Conservation (phyloP, 129 eudicot species). For the Kitagawia praeruptora region DNA sequence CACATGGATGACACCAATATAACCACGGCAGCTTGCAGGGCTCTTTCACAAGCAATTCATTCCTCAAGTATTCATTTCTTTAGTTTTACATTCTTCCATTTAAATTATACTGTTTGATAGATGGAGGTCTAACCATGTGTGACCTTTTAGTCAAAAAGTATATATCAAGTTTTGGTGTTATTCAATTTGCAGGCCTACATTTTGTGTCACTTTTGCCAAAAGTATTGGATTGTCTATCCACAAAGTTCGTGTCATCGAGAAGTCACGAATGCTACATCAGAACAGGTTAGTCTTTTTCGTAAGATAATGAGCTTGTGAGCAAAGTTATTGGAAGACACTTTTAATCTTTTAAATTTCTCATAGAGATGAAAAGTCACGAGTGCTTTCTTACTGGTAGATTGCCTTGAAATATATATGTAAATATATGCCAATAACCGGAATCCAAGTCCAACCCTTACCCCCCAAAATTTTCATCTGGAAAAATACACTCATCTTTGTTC, state of each 20-base stretch:
- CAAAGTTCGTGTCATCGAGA: conserved; percentile 57
- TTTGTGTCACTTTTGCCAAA: conserved; percentile 59
- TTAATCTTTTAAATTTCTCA: background rate
- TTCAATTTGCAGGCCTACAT: conserved; percentile 58
- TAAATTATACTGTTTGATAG: background rate
- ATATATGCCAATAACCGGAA: background rate
- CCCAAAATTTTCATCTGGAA: background rate
- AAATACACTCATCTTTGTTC: no score
- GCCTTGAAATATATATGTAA: no score
- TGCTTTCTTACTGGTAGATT: background rate
- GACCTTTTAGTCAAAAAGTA: background rate
- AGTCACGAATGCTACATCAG: conserved; percentile 86
- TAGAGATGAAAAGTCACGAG: background rate
- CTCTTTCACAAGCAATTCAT: conserved; percentile 82
- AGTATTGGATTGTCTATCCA: conserved; percentile 67
- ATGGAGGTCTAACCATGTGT: background rate
- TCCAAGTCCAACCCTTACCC: background rate
- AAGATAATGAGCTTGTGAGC: background rate
- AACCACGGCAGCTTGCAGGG: conserved; percentile 84
- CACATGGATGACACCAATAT: conserved; percentile 62
- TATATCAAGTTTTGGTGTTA: background rate
- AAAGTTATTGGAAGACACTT: background rate
- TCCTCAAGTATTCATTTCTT: conserved; percentile 53
- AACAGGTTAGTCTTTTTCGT: conserved; percentile 46
- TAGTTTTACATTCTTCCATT: background rate